phyloP scores from a whole-genome alignment of 106 monocot genomes.

The Agapanthus africanus region DNA sequence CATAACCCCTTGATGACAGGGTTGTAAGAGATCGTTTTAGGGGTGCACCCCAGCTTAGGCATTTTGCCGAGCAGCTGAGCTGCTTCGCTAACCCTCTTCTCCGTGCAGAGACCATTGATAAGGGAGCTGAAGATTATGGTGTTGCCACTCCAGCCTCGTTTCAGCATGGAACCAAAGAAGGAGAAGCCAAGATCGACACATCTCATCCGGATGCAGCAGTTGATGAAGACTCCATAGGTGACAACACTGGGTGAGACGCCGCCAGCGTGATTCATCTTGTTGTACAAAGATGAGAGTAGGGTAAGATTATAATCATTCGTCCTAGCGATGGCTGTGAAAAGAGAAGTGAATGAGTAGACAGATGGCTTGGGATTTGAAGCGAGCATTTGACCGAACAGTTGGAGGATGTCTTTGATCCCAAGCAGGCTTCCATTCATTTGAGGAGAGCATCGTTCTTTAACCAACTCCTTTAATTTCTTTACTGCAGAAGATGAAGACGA shows the following conservation, averaged over 20 bases:
- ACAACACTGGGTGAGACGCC: slow-evolving; percentile 1
- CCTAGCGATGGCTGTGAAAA: background rate
- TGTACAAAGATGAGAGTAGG: slow-evolving; percentile 8
- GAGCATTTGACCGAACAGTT: background rate
- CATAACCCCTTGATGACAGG: slow-evolving; percentile 24
- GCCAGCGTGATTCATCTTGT: slow-evolving; percentile 3
- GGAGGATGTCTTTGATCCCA: background rate
- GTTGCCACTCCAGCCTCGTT: slow-evolving; percentile 19
- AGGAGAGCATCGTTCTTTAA: too few species aligned
- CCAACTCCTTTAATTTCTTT: too few species aligned
- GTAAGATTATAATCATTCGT: background rate
- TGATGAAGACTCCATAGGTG: slow-evolving; percentile 15
- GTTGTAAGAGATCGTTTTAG: slow-evolving; percentile 21
- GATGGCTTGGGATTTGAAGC: background rate
- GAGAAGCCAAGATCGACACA: slow-evolving; percentile 13
- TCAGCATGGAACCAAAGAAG: slow-evolving; percentile 14
- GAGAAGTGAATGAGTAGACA: background rate
- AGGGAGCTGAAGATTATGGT: slow-evolving; percentile 23
- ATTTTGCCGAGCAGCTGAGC: slow-evolving; percentile 15
- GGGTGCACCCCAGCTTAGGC: background rate
- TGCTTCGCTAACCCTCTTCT: slow-evolving; percentile 17
- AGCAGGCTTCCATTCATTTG: too few species aligned
- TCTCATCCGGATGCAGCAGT: slow-evolving; percentile 9
- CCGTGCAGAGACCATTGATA: slow-evolving; percentile 24
- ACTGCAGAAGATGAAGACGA: too few species aligned